phyloP scores from a whole-genome alignment of 176 grass and related monocot genomes.

The Carex pumila region DNA sequence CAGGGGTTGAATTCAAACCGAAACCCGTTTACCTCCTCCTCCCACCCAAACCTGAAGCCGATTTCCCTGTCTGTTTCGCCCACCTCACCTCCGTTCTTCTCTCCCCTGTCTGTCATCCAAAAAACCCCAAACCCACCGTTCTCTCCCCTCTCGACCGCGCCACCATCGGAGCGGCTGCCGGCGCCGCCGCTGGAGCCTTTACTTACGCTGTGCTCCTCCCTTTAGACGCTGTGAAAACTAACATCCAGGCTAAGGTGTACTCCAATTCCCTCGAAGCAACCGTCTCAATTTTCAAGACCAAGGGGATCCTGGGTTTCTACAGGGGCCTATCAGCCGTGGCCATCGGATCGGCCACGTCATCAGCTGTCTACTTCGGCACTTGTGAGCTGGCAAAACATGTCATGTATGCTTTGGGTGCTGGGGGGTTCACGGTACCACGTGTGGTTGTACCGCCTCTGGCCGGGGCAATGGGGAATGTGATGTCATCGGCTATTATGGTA shows the following conservation, averaged over 20 bases:
- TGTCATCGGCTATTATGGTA: constrained; percentile 88
- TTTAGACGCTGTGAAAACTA: constrained; percentile 82
- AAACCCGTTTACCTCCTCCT: constrained; percentile 16
- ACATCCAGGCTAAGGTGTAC: constrained; percentile 49
- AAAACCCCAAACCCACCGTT: background rate
- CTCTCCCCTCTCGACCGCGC: constrained; percentile 55
- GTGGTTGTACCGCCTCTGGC: constrained; percentile 77
- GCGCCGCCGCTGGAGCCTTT: constrained; percentile 71
- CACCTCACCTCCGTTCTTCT: background rate
- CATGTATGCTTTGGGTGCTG: constrained; percentile 34
- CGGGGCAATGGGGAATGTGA: constrained; percentile 72
- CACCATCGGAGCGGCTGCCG: constrained; percentile 62
- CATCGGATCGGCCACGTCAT: constrained; percentile 73
- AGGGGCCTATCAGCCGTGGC: constrained; percentile 65
- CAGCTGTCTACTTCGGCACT: constrained; percentile 84
- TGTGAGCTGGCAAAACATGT: constrained; percentile 81
- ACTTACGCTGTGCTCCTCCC: constrained; percentile 83
- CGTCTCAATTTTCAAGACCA: constrained; percentile 53
- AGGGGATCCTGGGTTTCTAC: constrained; percentile 68
- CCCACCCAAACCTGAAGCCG: constrained; percentile 1
- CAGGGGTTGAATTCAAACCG: background rate
- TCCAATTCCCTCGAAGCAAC: constrained; percentile 46
- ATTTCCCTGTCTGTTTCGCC: background rate
- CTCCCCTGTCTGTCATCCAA: background rate
- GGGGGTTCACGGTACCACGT: constrained; percentile 7